phyloP scores from a whole-genome alignment of 2,329 filamentous ascomycete genomes.

The Diaporthe citrichinensis region DNA sequence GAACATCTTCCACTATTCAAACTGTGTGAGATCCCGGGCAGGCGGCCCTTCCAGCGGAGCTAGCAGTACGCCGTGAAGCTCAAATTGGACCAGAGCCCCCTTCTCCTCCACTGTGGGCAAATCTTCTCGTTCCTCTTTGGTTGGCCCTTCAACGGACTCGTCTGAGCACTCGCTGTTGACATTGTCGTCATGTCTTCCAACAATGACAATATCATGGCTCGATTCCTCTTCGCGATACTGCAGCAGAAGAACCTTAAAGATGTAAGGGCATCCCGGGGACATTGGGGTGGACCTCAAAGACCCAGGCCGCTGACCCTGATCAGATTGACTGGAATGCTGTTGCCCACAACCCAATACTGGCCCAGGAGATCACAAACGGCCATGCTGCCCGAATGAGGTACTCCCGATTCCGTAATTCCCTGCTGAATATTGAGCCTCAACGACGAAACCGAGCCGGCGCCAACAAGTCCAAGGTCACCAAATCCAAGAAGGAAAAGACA shows the following conservation, averaged over 20 bases:
- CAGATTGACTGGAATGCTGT: slow-evolving; percentile 74
- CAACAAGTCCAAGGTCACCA: slow-evolving; percentile 61
- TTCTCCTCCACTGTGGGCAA: slow-evolving; percentile 42
- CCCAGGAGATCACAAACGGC: slow-evolving; percentile 70
- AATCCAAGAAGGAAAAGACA: slow-evolving; percentile 59
- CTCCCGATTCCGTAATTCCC: slow-evolving; percentile 64
- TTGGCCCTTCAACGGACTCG: slow-evolving; percentile 38
- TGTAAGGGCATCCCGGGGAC: slow-evolving; percentile 57
- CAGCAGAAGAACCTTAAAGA: slow-evolving; percentile 73
- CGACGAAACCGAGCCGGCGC: slow-evolving; percentile 59
- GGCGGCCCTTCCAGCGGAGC: not conserved
- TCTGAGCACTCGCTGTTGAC: slow-evolving; percentile 19
- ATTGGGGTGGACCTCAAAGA: slow-evolving; percentile 21
- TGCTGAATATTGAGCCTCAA: slow-evolving; percentile 64
- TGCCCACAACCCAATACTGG: slow-evolving; percentile 66
- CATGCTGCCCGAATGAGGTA: slow-evolving; percentile 74
- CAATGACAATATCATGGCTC: slow-evolving; percentile 69
- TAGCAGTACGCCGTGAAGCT: slow-evolving; percentile 44
- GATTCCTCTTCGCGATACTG: slow-evolving; percentile 72
- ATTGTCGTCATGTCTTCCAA: slow-evolving; percentile 64
- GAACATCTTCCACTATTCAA: slow-evolving; percentile 45
- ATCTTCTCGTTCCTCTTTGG: slow-evolving; percentile 31
- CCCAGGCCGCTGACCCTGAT: slow-evolving; percentile 41
- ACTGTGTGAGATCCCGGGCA: slow-evolving; percentile 45
- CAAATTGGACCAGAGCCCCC: slow-evolving; percentile 47